Conservation (phyloP, 106 monocot genomes). For the Dioscorea alata region DNA sequence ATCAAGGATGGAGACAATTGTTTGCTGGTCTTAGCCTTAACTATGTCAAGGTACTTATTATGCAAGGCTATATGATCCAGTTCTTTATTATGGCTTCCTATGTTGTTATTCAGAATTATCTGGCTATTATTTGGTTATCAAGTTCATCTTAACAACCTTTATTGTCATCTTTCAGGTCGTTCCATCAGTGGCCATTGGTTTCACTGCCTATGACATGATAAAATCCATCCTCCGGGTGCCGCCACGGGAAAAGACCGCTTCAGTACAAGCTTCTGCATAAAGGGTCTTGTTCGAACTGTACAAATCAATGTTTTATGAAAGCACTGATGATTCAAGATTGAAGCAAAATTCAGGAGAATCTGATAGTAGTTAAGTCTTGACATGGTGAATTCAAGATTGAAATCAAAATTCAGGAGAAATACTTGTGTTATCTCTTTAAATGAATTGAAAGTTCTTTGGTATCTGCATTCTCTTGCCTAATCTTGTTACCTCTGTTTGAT, state of each 20-base stretch:
- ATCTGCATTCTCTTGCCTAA: too few species aligned
- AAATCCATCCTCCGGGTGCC: conserved; percentile 60
- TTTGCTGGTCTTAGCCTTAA: conserved; percentile 91
- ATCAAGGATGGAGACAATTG: conserved; percentile 72
- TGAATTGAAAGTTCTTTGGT: neutral
- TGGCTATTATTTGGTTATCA: too few species aligned
- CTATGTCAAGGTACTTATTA: conserved; percentile 64
- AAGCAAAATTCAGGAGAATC: too few species aligned
- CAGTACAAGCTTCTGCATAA: conserved; percentile 5
- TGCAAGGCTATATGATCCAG: neutral
- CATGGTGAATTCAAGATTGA: too few species aligned
- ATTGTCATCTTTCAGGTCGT: conserved; percentile 43
- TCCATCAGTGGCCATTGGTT: conserved; percentile 91
- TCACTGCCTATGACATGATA: conserved; percentile 86
- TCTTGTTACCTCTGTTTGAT: too few species aligned
- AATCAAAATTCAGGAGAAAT: too few species aligned
- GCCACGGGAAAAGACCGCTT: conserved; percentile 34
- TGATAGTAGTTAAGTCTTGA: too few species aligned
- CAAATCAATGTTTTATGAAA: too few species aligned
- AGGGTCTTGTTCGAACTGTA: neutral
- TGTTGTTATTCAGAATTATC: too few species aligned
- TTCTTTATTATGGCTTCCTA: too few species aligned
- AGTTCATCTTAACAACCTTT: neutral
- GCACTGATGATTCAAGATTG: too few species aligned
- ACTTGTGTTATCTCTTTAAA: neutral